These are phyloP conservation scores for Plasmodium cynomolgi DNA, from an alignment of 169 alveolate genomes.

Conservation along the genomic window DNA sequence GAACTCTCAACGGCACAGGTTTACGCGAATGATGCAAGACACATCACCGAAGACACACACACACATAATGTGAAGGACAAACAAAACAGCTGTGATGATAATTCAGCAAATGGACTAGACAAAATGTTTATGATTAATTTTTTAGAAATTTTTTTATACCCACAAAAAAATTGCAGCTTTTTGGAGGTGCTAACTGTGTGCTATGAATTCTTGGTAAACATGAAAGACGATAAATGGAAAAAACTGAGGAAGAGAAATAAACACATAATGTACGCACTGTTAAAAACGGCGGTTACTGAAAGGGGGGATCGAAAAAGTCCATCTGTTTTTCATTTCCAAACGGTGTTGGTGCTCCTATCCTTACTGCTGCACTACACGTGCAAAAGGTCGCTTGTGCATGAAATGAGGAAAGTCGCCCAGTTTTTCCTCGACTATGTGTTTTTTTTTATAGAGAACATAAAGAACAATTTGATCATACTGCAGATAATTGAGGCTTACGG, in stretches of 20 bases:
- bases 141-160: slow-evolving; percentile 58
- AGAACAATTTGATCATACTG: slow-evolving; percentile 70
- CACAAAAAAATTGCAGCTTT: slow-evolving; percentile 30
- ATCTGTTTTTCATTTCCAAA: slow-evolving; percentile 24
- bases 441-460: slow-evolving; percentile 74
- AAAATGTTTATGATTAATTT: slow-evolving; percentile 15
- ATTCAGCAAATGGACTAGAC: background rate
- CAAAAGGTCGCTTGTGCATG: slow-evolving; percentile 32
- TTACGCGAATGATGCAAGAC: background rate
- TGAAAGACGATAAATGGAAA: slow-evolving; percentile 23
- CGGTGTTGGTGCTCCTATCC: slow-evolving; percentile 25
- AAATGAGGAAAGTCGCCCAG: slow-evolving; percentile 71
- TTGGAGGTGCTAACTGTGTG: slow-evolving; percentile 56
- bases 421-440: slow-evolving; percentile 56
- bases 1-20: background rate
- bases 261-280: slow-evolving; percentile 17
- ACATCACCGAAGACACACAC: background rate
- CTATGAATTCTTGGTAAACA: slow-evolving; percentile 38
- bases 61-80: background rate
- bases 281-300: slow-evolving; percentile 3
- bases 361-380: slow-evolving; percentile 28
- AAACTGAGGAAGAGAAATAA: background rate
- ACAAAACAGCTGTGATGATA: background rate
- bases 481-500: slow-evolving; percentile 59
- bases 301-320: background rate